A percentile compares a stretch with the other conserved stretches of the same genome.
Conservation (phyloP, 495 filamentous ascomycete genomes). For the Penicillium simplicissimum region DNA sequence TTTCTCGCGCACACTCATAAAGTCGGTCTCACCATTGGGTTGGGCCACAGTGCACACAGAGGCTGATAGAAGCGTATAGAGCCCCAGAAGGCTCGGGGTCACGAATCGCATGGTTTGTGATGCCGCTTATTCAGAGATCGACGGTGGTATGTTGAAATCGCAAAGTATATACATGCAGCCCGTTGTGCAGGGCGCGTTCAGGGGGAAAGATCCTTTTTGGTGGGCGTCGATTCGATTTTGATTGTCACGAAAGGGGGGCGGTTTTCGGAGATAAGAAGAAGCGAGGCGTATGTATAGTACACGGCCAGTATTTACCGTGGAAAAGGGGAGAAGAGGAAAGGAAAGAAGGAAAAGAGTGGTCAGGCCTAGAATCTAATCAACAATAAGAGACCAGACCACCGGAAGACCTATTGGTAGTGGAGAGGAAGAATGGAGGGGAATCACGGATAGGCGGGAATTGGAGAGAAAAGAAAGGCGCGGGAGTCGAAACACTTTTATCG, state of each 20-base stretch:
- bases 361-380: neutral
- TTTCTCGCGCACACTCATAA: constrained; percentile 44
- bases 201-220: neutral
- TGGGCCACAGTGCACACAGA: constrained; percentile 10
- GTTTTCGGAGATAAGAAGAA: neutral
- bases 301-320: neutral
- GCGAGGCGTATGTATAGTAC: constrained; percentile 10
- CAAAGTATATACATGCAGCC: constrained; percentile 15
- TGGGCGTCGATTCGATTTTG: neutral
- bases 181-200: neutral
- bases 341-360: neutral
- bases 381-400: neutral
- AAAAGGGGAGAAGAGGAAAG: neutral
- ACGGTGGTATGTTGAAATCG: constrained; percentile 1
- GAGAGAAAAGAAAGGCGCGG: neutral
- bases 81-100: constrained; percentile 14
- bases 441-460: neutral
- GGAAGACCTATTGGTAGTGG: neutral
- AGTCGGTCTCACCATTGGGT: constrained; percentile 33
- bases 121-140: neutral
- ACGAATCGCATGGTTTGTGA: constrained; percentile 19
- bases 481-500: constrained; percentile 2
- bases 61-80: constrained; percentile 26
- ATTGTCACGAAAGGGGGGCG: constrained; percentile 5
- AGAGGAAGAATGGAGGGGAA: neutral